Conservation (phyloP, 805 yeast genomes). For the Barnettozyma siamensis region DNA sequence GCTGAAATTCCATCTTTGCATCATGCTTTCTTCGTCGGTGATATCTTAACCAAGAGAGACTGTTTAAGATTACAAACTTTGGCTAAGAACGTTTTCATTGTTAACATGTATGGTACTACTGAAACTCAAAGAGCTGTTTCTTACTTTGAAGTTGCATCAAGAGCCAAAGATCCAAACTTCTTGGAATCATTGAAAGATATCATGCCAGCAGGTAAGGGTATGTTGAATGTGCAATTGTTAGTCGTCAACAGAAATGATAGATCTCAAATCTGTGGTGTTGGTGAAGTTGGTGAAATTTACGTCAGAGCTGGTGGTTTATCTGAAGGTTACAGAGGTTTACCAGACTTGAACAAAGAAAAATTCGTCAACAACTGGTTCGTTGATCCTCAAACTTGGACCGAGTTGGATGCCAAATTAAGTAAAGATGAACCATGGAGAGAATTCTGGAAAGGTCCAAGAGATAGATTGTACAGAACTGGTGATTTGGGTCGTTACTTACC, state of each 20-base stretch:
- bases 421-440: constrained; percentile 59
- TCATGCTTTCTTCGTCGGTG: constrained; percentile 98
- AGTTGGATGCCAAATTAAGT: constrained; percentile 41
- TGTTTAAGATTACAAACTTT: constrained; percentile 87
- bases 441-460: constrained; percentile 91
- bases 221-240: constrained; percentile 89
- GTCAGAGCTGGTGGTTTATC: constrained; percentile 98
- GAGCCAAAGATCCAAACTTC: constrained; percentile 62
- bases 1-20: constrained; percentile 80
- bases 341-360: constrained; percentile 82
- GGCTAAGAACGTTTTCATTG: constrained; percentile 84
- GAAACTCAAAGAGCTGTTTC: constrained; percentile 99
- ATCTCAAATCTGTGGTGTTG: constrained; percentile 92
- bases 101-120: constrained; percentile 99
- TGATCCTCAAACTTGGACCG: constrained; percentile 55
- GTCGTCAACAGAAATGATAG: constrained; percentile 90
- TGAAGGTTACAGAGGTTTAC: constrained; percentile 90
- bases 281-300: constrained; percentile 97
- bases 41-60: constrained; percentile 93
- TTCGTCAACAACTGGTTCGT: constrained; percentile 91
- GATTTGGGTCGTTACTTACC: constrained; percentile 95
- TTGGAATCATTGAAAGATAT: constrained; percentile 84
- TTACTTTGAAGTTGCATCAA: constrained; percentile 79
- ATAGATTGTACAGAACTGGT: constrained; percentile 93
- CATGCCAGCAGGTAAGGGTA: constrained; percentile 98